These are phyloP conservation scores for Trametes hirsuta DNA, from an alignment of 1,284 basidiomycete species.

Conservation along the genomic window DNA sequence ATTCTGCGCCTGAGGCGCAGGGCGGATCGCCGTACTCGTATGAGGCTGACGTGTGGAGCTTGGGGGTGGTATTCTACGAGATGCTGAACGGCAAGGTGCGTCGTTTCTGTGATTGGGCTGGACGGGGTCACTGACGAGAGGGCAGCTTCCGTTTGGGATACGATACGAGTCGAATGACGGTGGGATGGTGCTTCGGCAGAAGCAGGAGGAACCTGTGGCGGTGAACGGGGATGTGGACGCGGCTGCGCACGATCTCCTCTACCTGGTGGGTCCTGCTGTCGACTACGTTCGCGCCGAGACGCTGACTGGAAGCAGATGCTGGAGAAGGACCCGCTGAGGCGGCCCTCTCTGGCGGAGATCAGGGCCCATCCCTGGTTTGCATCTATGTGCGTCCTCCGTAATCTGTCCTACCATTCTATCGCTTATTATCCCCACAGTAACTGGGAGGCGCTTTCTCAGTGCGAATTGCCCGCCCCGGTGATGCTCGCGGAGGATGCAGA, in stretches of 20 bases:
- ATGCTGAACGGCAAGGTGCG: constrained; percentile 49
- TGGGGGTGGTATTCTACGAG: constrained; percentile 66
- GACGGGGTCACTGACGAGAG: not conserved
- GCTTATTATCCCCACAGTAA: not conserved
- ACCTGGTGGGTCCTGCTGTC: constrained; percentile 10
- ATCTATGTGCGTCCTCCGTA: constrained; percentile 18
- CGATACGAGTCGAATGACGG: constrained; percentile 1
- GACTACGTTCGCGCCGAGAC: not conserved
- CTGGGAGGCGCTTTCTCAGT: constrained; percentile 13
- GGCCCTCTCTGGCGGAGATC: constrained; percentile 25
- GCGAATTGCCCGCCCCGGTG: not conserved
- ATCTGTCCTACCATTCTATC: not conserved
- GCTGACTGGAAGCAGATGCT: constrained; percentile 24
- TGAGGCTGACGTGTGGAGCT: constrained; percentile 42
- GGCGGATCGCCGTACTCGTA: constrained; percentile 47
- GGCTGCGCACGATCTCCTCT: constrained; percentile 19
- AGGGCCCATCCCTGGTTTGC: constrained; percentile 30
- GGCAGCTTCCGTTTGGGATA: constrained; percentile 27
- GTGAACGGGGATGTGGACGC: constrained; percentile 14
- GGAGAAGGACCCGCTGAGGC: constrained; percentile 24
- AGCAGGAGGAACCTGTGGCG: constrained; percentile 1
- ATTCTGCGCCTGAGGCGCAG: constrained; percentile 65
- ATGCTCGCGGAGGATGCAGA: not conserved
- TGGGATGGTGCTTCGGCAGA: constrained; percentile 9
- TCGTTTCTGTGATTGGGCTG: not conserved